phyloP scores from a whole-genome alignment of 305 asterid genomes.

The Fraxinus baroniana region DNA sequence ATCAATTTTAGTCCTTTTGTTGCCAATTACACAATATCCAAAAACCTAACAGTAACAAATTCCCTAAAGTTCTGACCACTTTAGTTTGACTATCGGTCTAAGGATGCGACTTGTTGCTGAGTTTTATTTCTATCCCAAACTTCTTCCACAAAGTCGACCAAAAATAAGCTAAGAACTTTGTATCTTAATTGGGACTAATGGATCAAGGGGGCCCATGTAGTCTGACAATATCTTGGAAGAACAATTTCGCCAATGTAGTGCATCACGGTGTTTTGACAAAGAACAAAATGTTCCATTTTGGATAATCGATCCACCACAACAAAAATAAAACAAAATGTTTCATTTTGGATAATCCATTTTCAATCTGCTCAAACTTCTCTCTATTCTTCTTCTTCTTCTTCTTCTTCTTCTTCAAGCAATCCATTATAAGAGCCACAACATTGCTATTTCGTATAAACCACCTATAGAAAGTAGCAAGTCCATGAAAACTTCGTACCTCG shows the following conservation, averaged over 20 bases:
- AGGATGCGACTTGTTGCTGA: too few species aligned
- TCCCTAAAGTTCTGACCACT: background rate
- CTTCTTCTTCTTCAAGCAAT: too few species aligned
- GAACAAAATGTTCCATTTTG: background rate
- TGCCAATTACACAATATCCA: too few species aligned
- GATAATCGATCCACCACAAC: background rate
- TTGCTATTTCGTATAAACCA: too few species aligned
- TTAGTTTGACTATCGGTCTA: background rate
- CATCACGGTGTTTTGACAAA: background rate
- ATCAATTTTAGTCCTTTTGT: too few species aligned
- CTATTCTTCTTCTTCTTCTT: too few species aligned
- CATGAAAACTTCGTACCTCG: too few species aligned
- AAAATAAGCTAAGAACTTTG: background rate
- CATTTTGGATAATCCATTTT: background rate
- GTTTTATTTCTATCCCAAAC: background rate
- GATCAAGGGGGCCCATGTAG: background rate
- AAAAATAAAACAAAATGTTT: too few species aligned
- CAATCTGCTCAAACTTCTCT: background rate
- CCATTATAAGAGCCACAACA: too few species aligned
- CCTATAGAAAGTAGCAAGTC: too few species aligned
- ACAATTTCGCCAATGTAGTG: background rate
- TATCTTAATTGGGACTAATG: too few species aligned
- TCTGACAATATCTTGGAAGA: background rate
- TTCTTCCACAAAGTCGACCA: background rate
- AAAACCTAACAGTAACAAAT: background rate